Conservation (phyloP, 192 early-diverging fungal species). For the Rhizoclosmatium sp. region DNA sequence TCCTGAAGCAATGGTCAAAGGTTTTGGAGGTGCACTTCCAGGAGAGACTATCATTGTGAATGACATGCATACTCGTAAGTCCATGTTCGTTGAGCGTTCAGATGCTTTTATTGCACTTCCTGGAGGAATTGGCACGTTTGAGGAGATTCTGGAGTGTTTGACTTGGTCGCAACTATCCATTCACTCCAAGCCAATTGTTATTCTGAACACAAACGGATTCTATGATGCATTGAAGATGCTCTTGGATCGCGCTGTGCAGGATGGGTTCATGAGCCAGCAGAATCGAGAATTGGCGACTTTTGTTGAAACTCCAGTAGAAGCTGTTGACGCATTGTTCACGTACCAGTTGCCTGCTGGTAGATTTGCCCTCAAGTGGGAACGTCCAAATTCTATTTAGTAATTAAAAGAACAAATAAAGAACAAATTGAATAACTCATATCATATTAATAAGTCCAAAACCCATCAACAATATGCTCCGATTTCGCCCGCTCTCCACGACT, state of each 20-base stretch:
- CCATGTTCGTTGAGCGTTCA: constrained; percentile 70
- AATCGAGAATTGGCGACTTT: constrained; percentile 64
- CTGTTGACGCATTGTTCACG: constrained; percentile 6
- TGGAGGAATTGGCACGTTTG: constrained; percentile 87
- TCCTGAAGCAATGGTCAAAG: constrained; percentile 67
- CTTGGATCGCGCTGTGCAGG: constrained; percentile 67
- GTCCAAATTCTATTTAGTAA: background rate
- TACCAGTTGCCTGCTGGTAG: constrained; percentile 11
- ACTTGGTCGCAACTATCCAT: constrained; percentile 73
- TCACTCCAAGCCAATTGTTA: constrained; percentile 80
- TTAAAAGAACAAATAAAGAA: background rate
- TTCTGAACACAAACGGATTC: constrained; percentile 81
- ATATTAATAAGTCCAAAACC: background rate
- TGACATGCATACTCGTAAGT: constrained; percentile 88
- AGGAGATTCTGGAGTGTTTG: constrained; percentile 59
- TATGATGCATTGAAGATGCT: constrained; percentile 72
- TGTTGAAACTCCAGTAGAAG: constrained; percentile 65
- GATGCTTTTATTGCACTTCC: constrained; percentile 85
- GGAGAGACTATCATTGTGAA: constrained; percentile 67
- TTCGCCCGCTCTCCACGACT: background rate
- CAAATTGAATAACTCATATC: background rate
- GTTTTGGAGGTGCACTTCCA: constrained; percentile 33
- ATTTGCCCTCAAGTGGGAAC: background rate
- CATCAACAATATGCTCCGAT: constrained; percentile 6
- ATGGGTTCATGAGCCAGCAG: constrained; percentile 67